Conservation (phyloP, 2,329 filamentous ascomycete species). For the Fusarium sp. region DNA sequence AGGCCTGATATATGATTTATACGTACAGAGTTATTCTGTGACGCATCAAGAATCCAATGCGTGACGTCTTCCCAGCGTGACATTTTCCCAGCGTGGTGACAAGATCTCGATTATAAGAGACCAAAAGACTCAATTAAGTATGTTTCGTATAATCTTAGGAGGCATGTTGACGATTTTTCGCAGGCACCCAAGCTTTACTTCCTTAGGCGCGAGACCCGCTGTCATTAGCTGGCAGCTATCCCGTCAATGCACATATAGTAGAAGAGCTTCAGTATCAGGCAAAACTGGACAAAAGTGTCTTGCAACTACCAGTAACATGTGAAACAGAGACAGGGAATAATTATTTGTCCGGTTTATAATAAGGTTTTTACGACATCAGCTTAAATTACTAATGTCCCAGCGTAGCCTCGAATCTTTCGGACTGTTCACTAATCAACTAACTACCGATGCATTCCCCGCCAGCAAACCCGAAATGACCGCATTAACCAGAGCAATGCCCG, state of each 20-base stretch:
- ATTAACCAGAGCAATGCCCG: background rate
- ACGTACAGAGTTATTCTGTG: background rate
- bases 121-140: background rate
- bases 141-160: background rate
- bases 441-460: background rate
- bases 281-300: background rate
- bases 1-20: too few relatives aligned
- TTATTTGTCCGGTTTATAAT: background rate
- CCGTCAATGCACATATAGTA: too few relatives aligned
- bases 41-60: background rate
- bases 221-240: too few relatives aligned
- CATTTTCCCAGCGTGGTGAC: background rate
- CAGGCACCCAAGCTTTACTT: background rate
- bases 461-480: background rate
- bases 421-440: background rate
- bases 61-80: background rate
- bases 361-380: accelerated
- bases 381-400: background rate
- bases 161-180: accelerated
- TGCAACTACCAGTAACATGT: too few relatives aligned
- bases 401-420: background rate
- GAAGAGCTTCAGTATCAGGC: background rate
- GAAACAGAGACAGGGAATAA: background rate
- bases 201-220: background rate
- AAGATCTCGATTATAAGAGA: background rate